phyloP scores from a whole-genome alignment of 768 basidiomycete genomes.

The Cystofilobasidium macerans region DNA sequence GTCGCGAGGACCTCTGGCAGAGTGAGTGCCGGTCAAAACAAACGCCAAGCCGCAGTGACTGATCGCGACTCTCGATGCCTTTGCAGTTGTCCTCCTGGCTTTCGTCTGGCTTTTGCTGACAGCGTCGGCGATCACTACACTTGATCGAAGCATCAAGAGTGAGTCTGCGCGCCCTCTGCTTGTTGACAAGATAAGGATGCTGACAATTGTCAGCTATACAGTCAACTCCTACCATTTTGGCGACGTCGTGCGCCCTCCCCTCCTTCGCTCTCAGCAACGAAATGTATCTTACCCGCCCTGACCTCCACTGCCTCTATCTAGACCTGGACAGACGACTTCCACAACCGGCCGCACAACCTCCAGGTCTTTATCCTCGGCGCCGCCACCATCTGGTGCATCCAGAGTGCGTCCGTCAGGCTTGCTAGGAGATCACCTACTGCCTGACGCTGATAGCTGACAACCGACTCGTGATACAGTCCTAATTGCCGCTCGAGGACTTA shows the following conservation, averaged over 20 bases:
- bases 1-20: not conserved
- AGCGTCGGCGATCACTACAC: not conserved
- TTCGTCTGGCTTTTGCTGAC: not conserved
- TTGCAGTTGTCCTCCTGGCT: not conserved
- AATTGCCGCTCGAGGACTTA: not conserved
- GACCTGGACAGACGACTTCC: not conserved
- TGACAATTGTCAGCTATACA: too few species aligned
- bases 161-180: not conserved
- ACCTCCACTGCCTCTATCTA: too few species aligned
- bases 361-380: not conserved
- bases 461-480: not conserved
- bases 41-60: too few species aligned
- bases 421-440: not conserved
- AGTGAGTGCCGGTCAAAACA: not conserved
- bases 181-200: too few species aligned
- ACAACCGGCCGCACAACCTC: not conserved
- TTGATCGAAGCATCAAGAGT: not conserved
- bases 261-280: too few species aligned
- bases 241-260: too few species aligned
- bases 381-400: not conserved
- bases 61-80: too few species aligned
- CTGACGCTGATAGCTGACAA: not conserved
- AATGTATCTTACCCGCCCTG: too few species aligned
- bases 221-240: not conserved
- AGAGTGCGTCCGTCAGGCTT: not conserved